phyloP scores from a whole-genome alignment of 345 rosid species.

The Camelina laxa region DNA sequence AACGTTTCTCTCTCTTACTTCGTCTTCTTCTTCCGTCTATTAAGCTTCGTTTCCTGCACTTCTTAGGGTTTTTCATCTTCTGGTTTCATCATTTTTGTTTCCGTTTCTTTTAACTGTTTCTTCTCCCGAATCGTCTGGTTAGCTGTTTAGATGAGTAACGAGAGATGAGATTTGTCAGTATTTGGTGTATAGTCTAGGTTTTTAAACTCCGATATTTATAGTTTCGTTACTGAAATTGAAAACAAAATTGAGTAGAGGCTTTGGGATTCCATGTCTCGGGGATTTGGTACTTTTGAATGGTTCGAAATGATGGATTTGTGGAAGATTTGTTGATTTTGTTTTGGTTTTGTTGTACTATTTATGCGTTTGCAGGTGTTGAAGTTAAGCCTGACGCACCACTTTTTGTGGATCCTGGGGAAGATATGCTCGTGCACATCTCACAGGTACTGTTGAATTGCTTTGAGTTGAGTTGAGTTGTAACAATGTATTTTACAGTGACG shows the following conservation, averaged over 20 bases:
- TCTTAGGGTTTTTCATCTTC: conserved; percentile 14
- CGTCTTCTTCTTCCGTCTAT: background rate
- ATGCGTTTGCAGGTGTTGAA: conserved; percentile 60
- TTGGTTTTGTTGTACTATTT: background rate
- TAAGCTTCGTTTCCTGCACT: background rate
- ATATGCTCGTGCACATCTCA: conserved; percentile 60
- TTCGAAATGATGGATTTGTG: background rate
- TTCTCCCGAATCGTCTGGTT: conserved; percentile 17
- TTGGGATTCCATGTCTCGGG: background rate
- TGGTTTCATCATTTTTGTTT: background rate
- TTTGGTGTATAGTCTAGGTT: conserved; percentile 11
- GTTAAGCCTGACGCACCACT: conserved; percentile 55
- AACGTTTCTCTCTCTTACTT: background rate
- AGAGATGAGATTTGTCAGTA: background rate
- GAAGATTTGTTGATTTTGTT: background rate
- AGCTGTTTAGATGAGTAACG: background rate
- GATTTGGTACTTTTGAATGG: background rate
- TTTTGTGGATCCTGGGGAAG: conserved; percentile 45
- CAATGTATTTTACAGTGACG: background rate
- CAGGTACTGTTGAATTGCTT: conserved; percentile 48
- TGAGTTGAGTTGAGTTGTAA: conserved; percentile 2
- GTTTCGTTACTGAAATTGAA: background rate
- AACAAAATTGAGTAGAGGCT: background rate
- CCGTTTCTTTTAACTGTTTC: conserved; percentile 10
- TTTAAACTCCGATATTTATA: background rate